These are phyloP conservation scores for Ceratocystis alfenasii DNA, from an alignment of 2,329 filamentous ascomycete species.

Conservation along the genomic window DNA sequence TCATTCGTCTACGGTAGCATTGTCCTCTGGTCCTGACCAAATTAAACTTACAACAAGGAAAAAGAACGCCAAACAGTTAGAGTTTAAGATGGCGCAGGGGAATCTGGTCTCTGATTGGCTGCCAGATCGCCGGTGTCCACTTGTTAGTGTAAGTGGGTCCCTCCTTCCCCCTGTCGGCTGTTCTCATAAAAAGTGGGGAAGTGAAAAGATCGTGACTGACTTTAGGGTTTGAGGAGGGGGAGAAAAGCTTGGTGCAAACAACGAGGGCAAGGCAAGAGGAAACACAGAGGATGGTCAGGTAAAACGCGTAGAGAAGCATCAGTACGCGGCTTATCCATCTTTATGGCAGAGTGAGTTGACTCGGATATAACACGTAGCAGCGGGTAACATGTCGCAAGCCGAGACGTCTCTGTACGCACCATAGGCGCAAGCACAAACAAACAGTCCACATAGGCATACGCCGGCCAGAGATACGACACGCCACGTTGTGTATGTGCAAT, in stretches of 20 bases:
- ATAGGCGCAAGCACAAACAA: not conserved
- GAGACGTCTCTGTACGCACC: not conserved
- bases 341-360: not conserved
- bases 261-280: not conserved
- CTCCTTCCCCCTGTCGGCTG: too few species aligned
- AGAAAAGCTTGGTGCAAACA: not conserved
- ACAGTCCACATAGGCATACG: not conserved
- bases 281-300: not conserved
- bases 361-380: slow-evolving; percentile 7
- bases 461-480: not conserved
- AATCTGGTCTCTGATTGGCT: slow-evolving; percentile 4
- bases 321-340: not conserved
- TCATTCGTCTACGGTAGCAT: not conserved
- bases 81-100: slow-evolving; percentile 11
- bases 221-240: not conserved
- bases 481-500: not conserved
- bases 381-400: slow-evolving; percentile 6
- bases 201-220: not conserved
- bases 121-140: not conserved
- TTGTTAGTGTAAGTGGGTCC: not conserved
- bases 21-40: slow-evolving; percentile 8
- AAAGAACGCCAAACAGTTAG: slow-evolving; percentile 4
- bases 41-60: slow-evolving; percentile 6
- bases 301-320: not conserved
- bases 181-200: not conserved